These are phyloP conservation scores for Aspergillus cavernicola DNA, from an alignment of 495 filamentous ascomycete genomes.

Conservation along the genomic window DNA sequence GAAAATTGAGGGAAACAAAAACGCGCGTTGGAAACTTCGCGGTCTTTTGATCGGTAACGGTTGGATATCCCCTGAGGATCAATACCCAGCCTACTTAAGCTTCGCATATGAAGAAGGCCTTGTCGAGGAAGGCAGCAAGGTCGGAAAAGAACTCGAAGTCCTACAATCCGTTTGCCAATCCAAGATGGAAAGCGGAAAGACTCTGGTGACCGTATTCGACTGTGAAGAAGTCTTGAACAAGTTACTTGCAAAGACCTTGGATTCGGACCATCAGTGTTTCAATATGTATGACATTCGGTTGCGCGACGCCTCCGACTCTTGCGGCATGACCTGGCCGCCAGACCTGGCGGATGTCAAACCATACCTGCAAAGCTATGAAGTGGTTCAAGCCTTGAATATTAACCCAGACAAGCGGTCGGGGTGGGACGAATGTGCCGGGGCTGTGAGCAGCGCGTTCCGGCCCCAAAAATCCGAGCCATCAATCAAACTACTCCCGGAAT, in stretches of 20 bases:
- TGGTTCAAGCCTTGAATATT: conserved; percentile 75
- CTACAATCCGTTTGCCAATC: conserved; percentile 63
- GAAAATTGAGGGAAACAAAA: conserved; percentile 23
- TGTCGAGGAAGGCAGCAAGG: conserved; percentile 59
- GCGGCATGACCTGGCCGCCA: conserved; percentile 95
- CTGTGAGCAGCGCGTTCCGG: conserved; percentile 67
- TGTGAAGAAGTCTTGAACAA: conserved; percentile 75
- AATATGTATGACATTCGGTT: conserved; percentile 97
- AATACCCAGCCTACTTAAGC: conserved; percentile 83
- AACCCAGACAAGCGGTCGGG: conserved; percentile 75
- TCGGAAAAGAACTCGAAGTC: conserved; percentile 63
- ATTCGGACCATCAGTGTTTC: conserved; percentile 56
- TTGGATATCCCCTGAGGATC: conserved; percentile 86
- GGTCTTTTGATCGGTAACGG: conserved; percentile 95
- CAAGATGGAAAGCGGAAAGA: conserved; percentile 48
- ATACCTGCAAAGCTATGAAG: conserved; percentile 81
- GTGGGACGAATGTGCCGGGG: conserved; percentile 86
- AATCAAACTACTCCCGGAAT: conserved; percentile 67
- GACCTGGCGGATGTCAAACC: conserved; percentile 73
- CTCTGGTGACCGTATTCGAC: conserved; percentile 58
- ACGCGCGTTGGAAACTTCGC: conserved; percentile 66
- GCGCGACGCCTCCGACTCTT: conserved; percentile 65
- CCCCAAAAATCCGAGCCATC: conserved; percentile 66
- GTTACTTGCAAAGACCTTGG: conserved; percentile 59
- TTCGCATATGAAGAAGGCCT: conserved; percentile 74